Evolutionary conservation across 805 yeast species (phyloP).

Genomic region (Brettanomyces nanus): DNA sequence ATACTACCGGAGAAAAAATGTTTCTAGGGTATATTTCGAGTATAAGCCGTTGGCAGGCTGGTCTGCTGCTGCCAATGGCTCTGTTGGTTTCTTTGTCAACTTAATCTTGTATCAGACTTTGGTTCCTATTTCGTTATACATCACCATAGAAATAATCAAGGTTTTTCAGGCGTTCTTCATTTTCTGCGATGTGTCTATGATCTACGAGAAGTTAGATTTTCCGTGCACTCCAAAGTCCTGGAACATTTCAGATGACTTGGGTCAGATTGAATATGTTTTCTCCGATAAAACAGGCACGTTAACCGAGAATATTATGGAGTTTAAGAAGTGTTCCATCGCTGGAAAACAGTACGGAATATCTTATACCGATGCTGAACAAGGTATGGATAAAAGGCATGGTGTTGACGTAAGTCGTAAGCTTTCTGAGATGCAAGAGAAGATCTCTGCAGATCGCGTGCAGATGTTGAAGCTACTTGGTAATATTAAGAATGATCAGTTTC

Average conservation of each 20-base stretch:
- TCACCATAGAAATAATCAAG: slow-evolving; percentile 72
- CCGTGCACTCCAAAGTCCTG: slow-evolving; percentile 78
- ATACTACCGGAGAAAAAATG: slow-evolving; percentile 34
- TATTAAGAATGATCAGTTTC: slow-evolving; percentile 39
- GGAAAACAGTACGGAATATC: slow-evolving; percentile 66
- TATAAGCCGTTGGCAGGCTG: slow-evolving; percentile 47
- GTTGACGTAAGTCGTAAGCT: slow-evolving; percentile 46
- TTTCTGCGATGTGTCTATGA: slow-evolving; percentile 61
- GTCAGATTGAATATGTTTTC: slow-evolving; percentile 75
- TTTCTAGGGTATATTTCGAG: slow-evolving; percentile 51
- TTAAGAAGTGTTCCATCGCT: slow-evolving; percentile 64
- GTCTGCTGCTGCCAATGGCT: slow-evolving; percentile 55
- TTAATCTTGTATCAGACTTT: slow-evolving; percentile 67
- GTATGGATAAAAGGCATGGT: slow-evolving; percentile 53
- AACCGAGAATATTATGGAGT: slow-evolving; percentile 80
- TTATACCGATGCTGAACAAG: slow-evolving; percentile 71
- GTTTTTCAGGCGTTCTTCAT: slow-evolving; percentile 72
- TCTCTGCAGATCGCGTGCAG: slow-evolving; percentile 32
- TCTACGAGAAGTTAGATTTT: slow-evolving; percentile 58
- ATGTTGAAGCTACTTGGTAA: slow-evolving; percentile 40
- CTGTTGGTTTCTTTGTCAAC: slow-evolving; percentile 62
- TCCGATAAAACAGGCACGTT: slow-evolving; percentile 82
- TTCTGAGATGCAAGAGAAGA: slow-evolving; percentile 30
- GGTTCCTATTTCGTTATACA: slow-evolving; percentile 74
- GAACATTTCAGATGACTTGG: slow-evolving; percentile 78